Conservation (phyloP, 2,329 filamentous ascomycete genomes). For the Colletotrichum tabaci region DNA sequence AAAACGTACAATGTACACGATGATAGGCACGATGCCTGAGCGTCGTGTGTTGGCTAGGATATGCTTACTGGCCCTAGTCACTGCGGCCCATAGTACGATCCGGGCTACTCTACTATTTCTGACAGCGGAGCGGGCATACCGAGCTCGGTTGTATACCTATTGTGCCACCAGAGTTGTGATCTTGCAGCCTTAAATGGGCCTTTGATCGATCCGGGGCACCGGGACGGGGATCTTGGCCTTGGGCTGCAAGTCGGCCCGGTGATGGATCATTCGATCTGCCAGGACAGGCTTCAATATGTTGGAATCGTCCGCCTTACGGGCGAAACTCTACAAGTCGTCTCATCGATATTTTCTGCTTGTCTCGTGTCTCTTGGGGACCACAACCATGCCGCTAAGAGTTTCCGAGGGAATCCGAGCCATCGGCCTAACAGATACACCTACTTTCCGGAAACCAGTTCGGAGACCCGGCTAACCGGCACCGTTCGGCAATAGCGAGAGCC, state of each 20-base stretch:
- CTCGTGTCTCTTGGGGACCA: too few relatives aligned
- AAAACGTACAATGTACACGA: not conserved
- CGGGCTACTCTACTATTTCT: not conserved
- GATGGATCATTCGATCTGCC: not conserved
- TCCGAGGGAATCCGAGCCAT: not conserved
- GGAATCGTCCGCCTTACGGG: not conserved
- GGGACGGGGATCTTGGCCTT: not conserved
- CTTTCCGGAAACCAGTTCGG: not conserved
- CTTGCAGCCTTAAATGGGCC: not conserved
- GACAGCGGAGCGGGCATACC: not conserved
- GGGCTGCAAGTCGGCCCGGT: not conserved
- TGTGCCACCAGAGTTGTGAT: too few relatives aligned
- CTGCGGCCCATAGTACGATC: too few relatives aligned
- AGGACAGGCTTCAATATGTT: not conserved
- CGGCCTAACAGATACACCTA: not conserved
- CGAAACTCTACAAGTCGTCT: not conserved
- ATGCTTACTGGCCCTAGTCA: not conserved
- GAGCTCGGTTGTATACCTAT: not conserved
- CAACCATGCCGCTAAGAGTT: not conserved
- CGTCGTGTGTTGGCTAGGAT: not conserved
- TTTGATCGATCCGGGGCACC: not conserved
- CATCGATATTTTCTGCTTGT: not conserved
- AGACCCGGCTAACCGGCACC: not conserved
- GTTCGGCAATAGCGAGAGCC: too few relatives aligned
- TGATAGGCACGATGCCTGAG: not conserved